Evolutionary conservation across 2,329 filamentous ascomycete species (phyloP), one percentile per base, ranked within the genome.

Genomic region (Botrytis tulipae): DNA sequence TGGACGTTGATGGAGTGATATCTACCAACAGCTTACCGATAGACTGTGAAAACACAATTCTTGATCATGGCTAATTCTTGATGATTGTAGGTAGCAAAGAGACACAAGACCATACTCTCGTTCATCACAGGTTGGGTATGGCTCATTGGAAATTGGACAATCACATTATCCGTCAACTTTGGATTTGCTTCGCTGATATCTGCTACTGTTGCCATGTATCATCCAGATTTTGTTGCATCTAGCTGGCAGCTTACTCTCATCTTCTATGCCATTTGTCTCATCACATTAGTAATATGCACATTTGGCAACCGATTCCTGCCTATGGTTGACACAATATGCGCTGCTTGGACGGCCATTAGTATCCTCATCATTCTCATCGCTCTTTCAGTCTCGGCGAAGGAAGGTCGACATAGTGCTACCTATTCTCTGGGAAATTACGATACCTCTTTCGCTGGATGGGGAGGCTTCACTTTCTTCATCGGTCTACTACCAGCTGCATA

Each of bases 141-240:
- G 80, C 87, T 93, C 29, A 89, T 93, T 70, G 93, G 93, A 74
- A 94, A 94, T 83, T 91, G 94, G 81, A 93, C 91, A 77, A 95
- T 95, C 77, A 94, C 92, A 0, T 85, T 94, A n/a, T 88, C 91
- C n/a, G 92, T 94, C 80, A 93, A 93, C 84, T 94, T 94, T 78
- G 92, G 91, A 79, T 87, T 88, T 73, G 87, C 87, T 1, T 87
- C 85, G 1, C 78, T 90, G 65, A 82, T 89, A 48, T 84, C 85
- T 4, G 87, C 85, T 0, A 84, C 84, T 0, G 80, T 88, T 7
- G 83, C 85, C 4, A 85, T 90, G 76, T 90, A 86, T 76, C 84
- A 87, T 71, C 86, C 87, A 0, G 83, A 86, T 73, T 89, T 86
- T 79, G 82, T 79, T 0, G 82, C 87, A 63, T 85, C 84, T 61